Evolutionary conservation across 1,284 basidiomycete genomes (phyloP), one percentile per base, ranked within the genome.

Genomic region (Microbotryum saponariae): DNA sequence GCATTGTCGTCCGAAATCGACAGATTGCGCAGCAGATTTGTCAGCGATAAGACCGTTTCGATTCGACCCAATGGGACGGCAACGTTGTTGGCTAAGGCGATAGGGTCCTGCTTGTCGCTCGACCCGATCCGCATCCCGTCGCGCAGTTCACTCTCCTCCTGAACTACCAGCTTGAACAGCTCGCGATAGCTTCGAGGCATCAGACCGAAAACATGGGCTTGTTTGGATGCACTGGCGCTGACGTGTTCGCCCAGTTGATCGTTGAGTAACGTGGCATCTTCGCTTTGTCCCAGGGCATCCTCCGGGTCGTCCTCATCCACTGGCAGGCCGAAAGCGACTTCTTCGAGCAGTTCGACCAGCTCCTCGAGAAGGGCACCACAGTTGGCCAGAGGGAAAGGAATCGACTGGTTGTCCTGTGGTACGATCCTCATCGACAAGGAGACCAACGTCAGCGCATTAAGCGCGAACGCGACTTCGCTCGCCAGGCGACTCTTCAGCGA

Each of bases 11-110:
- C 78, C 64, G 87, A 78, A 58, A 83, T 78, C 8, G 89, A 84
- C 65, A 96, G 81, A 76, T 96, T 97, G 54, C 91, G 87, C 56
- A 97, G 77, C 68, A 97, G 85, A 72, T 89, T 91, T 53, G 87
- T 75, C 49, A 88, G 80, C 1, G 85, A 78, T 33, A 91, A 79
- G 49, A 93, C 80, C 55, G 85, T 76, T 62, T 87, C 85, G 29
- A 81, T 85, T 33, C 83, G 82, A 68, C 82, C 84, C 51, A 79
- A 77, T 6, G 61, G 60, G 81, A 83, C 42, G 82, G 84, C 29
- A 73, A 54, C 62, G 21, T 47, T 51, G 59, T 65, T 63, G 53
- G 54, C 59, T 25, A 45, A 37, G 9, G 14, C 23, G n/a, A 44
- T 14, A 42, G 58, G 16, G 18, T 50, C 23, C 44, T 44, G 37